Base-by-base conservation (phyloP, 345 rosid species). In the Sisymbrium altissimum region DNA sequence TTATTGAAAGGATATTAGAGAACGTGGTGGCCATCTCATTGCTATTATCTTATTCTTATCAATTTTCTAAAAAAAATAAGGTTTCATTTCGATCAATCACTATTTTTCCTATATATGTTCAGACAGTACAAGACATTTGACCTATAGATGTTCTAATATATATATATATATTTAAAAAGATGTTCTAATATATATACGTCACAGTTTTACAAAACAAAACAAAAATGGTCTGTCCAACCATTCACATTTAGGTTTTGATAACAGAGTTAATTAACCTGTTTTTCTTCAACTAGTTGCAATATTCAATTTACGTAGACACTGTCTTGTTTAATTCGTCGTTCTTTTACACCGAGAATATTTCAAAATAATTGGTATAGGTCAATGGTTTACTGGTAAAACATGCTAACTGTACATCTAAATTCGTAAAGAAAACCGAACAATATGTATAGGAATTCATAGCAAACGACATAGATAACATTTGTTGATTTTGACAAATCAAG, bases 21-120 rank as follows among this genome's bases (percentile, higher is more conserved):
- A 66, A 74, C 72, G 61, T 74, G 78, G 49, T 46, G 13, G 32
- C 60, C 67, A 74, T 27, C 39, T 66, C 3, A 32, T 50, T 10
- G 15, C 27, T 19, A 21, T 1, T 23, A 15, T 21, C 11, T 14
- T 59, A 57, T 44, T 70, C 27, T 43, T 0, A 11, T 56, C 4
- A 19, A 6, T 19, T 38, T n/a, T 60, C 35, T 23, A 36, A 32
- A 9, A 23, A 21, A 10, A 41, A 25, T 19, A 40, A 25, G 23
- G 30, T 46, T 59, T 35, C 30, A 71, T 46, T 52, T 50, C 21
- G 68, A 39, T 50, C 54, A 3, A 35, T 35, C 17, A 10, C 30
- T 23, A 14, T 1, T 46, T 69, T 32, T 30, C 32, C 41, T 56
- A 17, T 23, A 38, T 10, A 14, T 25, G n/a, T 67, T 67, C 15